Percentiles rank a stretch among this genome's conserved stretches.
phyloP scores from a whole-genome alignment of 495 filamentous ascomycete species.

The Amphirosellinia nigrospora region DNA sequence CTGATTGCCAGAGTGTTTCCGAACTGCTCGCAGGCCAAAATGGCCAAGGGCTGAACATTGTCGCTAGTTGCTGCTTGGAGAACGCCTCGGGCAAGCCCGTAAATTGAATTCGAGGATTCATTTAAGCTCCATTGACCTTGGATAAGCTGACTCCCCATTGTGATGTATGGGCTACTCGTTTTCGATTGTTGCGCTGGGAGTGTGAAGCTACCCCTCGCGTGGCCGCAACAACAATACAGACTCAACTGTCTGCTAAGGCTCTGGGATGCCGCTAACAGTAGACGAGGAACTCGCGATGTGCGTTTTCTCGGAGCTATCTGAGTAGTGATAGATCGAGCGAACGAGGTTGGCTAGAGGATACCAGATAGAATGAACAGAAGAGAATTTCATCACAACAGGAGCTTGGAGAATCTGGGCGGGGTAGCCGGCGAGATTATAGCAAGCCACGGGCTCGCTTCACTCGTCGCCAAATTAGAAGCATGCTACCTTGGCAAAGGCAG shows the following conservation, averaged over 20 bases:
- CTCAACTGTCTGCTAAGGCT: not conserved
- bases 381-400: not conserved
- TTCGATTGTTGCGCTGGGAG: too few species aligned
- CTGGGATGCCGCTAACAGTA: not conserved
- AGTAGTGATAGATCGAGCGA: not conserved
- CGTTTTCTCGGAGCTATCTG: not conserved
- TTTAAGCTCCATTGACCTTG: conserved; percentile 4
- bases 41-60: conserved; percentile 28
- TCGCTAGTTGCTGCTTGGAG: conserved; percentile 29
- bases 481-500: not conserved
- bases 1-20: conserved; percentile 30
- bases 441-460: not conserved
- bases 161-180: too few species aligned
- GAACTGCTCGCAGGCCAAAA: conserved; percentile 29
- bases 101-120: conserved; percentile 3
- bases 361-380: not conserved
- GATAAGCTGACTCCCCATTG: not conserved
- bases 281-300: too few species aligned
- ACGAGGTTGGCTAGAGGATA: too few species aligned
- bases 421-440: not conserved
- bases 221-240: not conserved
- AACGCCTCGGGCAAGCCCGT: conserved; percentile 3
- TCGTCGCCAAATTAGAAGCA: not conserved
- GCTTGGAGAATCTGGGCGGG: not conserved
- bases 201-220: too few species aligned